Conservation (phyloP, 352 stramenopile genomes). For the Pythium vanterpoolii region DNA sequence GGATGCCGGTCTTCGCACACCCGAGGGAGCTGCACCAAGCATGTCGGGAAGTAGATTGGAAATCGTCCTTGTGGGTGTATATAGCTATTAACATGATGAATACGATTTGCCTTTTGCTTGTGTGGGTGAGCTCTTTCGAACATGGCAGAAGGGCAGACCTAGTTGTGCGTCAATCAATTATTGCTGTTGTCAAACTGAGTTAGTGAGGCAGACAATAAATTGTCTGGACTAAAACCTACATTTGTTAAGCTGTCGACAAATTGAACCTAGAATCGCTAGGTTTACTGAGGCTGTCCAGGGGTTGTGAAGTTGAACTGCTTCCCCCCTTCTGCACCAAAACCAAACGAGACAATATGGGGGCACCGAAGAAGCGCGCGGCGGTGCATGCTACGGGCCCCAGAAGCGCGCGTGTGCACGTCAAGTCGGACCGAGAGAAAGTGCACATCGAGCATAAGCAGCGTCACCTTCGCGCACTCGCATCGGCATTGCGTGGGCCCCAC, state of each 20-base stretch:
- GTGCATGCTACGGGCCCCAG: neutral
- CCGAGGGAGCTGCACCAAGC: too few species aligned
- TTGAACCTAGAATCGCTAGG: slow-evolving; percentile 2
- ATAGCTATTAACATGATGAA: too few species aligned
- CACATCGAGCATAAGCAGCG: slow-evolving; percentile 51
- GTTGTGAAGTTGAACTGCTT: slow-evolving; percentile 13
- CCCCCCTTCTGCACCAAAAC: too few species aligned
- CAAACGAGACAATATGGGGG: slow-evolving; percentile 13
- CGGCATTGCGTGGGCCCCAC: slow-evolving; percentile 27
- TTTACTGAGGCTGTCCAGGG: neutral
- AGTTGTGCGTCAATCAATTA: too few species aligned
- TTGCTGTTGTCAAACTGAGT: neutral
- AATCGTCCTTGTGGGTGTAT: too few species aligned
- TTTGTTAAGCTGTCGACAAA: neutral
- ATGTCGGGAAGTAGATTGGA: too few species aligned
- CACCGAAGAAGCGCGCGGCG: slow-evolving; percentile 15
- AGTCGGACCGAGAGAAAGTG: slow-evolving; percentile 37
- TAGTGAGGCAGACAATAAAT: neutral
- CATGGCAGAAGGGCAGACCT: too few species aligned
- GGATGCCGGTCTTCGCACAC: too few species aligned
- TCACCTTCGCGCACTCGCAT: slow-evolving; percentile 34
- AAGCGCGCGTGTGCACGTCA: slow-evolving; percentile 3
- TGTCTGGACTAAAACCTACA: neutral
- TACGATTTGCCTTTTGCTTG: too few species aligned
- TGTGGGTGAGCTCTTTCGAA: too few species aligned